phyloP scores from a whole-genome alignment of 140 eudicot species.

The Cichorium intybus region DNA sequence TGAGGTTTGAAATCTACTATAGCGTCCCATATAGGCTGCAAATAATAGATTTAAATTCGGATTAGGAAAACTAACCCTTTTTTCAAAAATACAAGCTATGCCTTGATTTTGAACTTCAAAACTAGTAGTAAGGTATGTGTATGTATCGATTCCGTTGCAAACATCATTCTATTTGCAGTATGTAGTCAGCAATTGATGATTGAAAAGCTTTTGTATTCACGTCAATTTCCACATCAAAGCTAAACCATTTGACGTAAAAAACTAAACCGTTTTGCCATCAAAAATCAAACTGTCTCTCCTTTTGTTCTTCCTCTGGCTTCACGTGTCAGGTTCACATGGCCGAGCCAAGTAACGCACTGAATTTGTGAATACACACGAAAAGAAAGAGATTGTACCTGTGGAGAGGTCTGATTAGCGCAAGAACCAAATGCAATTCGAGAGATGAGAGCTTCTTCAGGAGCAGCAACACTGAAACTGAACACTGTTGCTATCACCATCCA shows the following conservation, averaged over 20 bases:
- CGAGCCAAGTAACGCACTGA: background rate
- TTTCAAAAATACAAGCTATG: background rate
- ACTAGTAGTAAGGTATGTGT: background rate
- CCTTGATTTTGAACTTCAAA: background rate
- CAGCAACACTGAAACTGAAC: background rate
- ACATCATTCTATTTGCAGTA: background rate
- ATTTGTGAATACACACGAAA: background rate
- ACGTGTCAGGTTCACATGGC: too few species aligned
- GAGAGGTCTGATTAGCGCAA: conserved; percentile 63
- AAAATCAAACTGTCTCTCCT: background rate
- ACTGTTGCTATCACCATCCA: background rate
- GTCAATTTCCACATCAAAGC: background rate
- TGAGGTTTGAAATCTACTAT: conserved; percentile 51
- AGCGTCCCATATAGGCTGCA: conserved; percentile 70
- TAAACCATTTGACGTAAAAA: background rate
- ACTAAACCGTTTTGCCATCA: too few species aligned
- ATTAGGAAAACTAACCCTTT: conserved; percentile 2
- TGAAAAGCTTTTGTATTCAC: background rate
- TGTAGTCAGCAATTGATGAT: background rate
- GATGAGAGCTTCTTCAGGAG: conserved; percentile 21
- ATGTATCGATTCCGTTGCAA: background rate
- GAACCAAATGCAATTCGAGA: conserved; percentile 73
- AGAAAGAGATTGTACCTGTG: conserved; percentile 40
- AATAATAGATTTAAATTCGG: background rate
- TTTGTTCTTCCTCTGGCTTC: background rate